phyloP scores from a whole-genome alignment of 331 rosid genomes.

The Dryas integrifolia region DNA sequence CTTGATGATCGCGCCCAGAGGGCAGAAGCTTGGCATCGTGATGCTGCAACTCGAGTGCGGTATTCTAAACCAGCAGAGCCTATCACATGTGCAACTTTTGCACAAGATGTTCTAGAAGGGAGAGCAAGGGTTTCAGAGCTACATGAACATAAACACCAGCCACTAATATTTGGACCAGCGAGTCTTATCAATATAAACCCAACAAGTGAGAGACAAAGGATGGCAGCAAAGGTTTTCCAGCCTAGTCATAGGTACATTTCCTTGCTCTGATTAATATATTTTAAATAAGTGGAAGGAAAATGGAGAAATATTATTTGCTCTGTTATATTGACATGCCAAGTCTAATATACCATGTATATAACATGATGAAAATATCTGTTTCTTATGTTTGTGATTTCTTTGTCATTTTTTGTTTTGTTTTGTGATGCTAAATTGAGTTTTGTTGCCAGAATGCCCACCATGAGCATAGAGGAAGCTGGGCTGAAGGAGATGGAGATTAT shows the following conservation, averaged over 20 bases:
- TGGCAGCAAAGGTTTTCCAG: constrained; percentile 95
- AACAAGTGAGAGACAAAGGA: constrained; percentile 78
- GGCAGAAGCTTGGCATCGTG: constrained; percentile 84
- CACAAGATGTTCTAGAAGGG: constrained; percentile 97
- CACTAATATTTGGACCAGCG: constrained; percentile 84
- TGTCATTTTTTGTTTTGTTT: background rate
- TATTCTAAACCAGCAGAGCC: constrained; percentile 66
- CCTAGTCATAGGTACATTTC: constrained; percentile 68
- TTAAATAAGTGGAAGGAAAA: background rate
- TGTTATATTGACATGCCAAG: background rate
- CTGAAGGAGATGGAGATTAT: constrained; percentile 89
- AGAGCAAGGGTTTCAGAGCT: constrained; percentile 74
- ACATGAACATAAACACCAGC: constrained; percentile 94
- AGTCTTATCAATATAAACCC: constrained; percentile 75
- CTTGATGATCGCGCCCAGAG: constrained; percentile 75
- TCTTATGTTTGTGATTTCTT: background rate
- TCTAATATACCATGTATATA: background rate
- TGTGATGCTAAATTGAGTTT: constrained; percentile 34
- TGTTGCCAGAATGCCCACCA: constrained; percentile 80
- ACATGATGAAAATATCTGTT: background rate
- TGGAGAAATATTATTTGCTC: background rate
- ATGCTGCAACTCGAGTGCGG: constrained; percentile 56
- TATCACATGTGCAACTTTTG: constrained; percentile 93
- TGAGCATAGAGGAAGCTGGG: constrained; percentile 99
- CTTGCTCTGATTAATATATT: background rate